Evolutionary conservation across 768 basidiomycete genomes (phyloP), one percentile per base, ranked within the genome.

Genomic region (Exsudoporus frostii): DNA sequence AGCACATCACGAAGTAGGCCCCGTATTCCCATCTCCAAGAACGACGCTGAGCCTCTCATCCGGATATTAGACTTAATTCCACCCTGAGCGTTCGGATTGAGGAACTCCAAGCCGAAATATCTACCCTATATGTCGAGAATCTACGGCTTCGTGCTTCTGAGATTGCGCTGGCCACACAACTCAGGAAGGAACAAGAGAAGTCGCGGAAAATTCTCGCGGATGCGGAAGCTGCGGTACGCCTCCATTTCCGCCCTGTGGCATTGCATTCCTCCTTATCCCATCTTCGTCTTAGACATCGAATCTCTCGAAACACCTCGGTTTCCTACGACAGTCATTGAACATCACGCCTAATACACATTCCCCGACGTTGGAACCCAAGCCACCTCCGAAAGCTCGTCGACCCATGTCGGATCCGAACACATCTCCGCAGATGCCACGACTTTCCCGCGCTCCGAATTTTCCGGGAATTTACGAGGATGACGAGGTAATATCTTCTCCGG

Each of bases 1-100:
- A 91, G 72, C 90, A 92, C 72, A 92, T 92, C 66, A 91, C 90
- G 24, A 92, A 92, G 90, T 91, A 61, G 36, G 80, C 68, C 68
- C 33, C 43, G 17, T 15, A 50, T 49, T 48, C 45, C 47, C n/a
- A 29, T 45, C 22, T 39, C n/a, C 42, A 45, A 37, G 45, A 48
- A 17, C 46, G 33, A 33, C 38, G 11, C 59, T 61, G 50, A 61
- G 37, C 27, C 33, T 54, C 34, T 45, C 27, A 15, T 50, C 45
- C 27, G 27, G 22, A 33, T 45, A 27, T 7, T 60, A 92, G 90
- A 68, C 83, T 92, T 57, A 92, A 92, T 73, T 90, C 90, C 39
- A 90, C 88, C 17, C 77, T 92, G 56, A 90, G 88, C 70, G 77
- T 88, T 56, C 84, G 88, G 43, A 85, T 92, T 64, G 89, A 92